Base-by-base conservation (phyloP, 805 yeast species). In the Saccharomycopsis amapae region DNA sequence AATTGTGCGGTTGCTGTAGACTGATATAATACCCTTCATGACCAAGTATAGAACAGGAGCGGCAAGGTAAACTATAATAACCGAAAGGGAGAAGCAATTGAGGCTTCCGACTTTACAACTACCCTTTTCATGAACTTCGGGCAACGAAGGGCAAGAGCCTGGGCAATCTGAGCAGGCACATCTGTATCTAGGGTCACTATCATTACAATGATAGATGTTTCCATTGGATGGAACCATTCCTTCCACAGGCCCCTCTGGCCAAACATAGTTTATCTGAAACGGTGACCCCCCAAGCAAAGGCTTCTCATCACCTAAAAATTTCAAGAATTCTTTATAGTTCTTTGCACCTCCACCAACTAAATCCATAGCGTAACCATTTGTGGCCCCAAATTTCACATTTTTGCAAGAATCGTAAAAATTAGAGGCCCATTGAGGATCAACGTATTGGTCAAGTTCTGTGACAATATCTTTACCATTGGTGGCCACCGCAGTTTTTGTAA, bases 311-410 rank as follows among this genome's bases (percentile, higher is more conserved):
- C 97, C 97, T 42, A 93, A 63, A 58, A 90, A 93, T 63, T 88
- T 84, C 54, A 90, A 66, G 59, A 90, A 90, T 45, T 78, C 77
- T 26, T 68, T 55, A 61, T 77, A 85, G 55, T 79, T 76, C 45
- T 70, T 73, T 2, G 97, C 97, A 1, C 97, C 97, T n/a, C 98
- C 98, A 5, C 98, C 98, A 35, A 90, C 81, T 34, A 90, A 70
- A 59, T 90, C 97, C 97, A 90, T 88, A 7, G 96, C 97, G 56
- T 75, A 85, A 2, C 97, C 96, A 62, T 89, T 90, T 2, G 97
- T 88, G 5, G 96, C 96, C 3, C 90, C 79, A 61, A 93, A 89
- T 64, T 90, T 88, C 60, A 90, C 82, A 52, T 81, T 78, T 55
- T 84, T 84, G 66, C 98, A 90, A 1, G 96, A 85, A 46, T 88